phyloP scores from a whole-genome alignment of 2,329 filamentous ascomycete species.

The Venturia nashicola region DNA sequence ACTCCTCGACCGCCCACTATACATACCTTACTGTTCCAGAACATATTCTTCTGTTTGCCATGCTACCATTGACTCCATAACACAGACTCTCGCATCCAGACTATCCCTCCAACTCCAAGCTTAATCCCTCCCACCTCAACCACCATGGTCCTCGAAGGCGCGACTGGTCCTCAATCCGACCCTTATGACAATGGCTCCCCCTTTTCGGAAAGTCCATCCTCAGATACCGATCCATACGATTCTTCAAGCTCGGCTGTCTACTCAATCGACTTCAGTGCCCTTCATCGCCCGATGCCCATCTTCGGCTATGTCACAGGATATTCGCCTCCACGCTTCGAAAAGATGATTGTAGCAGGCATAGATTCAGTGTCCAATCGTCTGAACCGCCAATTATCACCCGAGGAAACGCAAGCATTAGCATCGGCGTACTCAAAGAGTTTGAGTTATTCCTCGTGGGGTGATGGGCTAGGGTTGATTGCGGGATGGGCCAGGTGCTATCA shows the following conservation, averaged over 20 bases:
- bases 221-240: not conserved
- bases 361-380: not conserved
- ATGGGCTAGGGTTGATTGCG: not conserved
- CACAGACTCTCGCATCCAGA: not conserved
- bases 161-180: not conserved
- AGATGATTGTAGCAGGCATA: not conserved
- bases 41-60: not conserved
- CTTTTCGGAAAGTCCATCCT: not conserved
- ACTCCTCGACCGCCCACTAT: not conserved
- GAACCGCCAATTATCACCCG: not conserved
- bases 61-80: not conserved
- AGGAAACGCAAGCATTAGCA: conserved; percentile 3
- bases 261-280: not conserved
- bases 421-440: not conserved
- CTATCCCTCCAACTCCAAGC: not conserved
- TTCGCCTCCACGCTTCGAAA: not conserved
- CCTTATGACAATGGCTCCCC: not conserved
- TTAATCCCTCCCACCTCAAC: not conserved
- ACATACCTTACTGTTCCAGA: not conserved
- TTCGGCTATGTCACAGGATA: not conserved
- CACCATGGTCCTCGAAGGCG: conserved; percentile 4
- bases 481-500: not conserved
- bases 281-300: not conserved
- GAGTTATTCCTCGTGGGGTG: not conserved
- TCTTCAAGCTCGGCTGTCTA: not conserved